A percentile compares a stretch with the other conserved stretches of the same genome.
Conservation (phyloP, 2,329 filamentous ascomycete genomes). For the Clonostachys chloroleuca region DNA sequence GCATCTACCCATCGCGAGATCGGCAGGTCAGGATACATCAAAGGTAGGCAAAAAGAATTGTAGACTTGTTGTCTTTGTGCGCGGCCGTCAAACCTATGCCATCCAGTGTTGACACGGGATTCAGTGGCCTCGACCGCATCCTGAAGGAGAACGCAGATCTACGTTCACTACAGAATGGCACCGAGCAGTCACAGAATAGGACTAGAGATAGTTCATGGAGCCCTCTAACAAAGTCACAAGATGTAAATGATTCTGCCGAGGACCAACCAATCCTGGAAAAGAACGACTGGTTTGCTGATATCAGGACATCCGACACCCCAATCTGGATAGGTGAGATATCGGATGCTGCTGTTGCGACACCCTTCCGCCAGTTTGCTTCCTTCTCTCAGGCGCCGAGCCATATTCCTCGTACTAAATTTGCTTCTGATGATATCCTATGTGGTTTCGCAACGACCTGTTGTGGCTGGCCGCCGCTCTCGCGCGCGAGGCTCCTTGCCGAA, state of each 20-base stretch:
- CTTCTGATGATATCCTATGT: constrained; percentile 17
- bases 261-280: too few species aligned
- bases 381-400: constrained; percentile 16
- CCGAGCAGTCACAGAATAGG: not conserved
- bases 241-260: too few species aligned
- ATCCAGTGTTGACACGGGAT: not conserved
- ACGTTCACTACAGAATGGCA: not conserved
- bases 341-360: constrained; percentile 27
- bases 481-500: constrained; percentile 13
- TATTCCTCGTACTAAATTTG: constrained; percentile 25
- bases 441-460: too few species aligned
- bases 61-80: too few species aligned
- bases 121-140: constrained; percentile 25
- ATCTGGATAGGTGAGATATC: constrained; percentile 28
- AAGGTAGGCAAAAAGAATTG: not conserved
- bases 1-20: constrained; percentile 23
- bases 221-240: too few species aligned
- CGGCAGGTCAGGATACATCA: constrained; percentile 19
- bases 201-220: too few species aligned
- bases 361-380: constrained; percentile 18
- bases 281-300: constrained; percentile 21
- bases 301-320: constrained; percentile 22
- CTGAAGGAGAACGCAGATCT: constrained; percentile 17
- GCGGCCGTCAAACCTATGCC: constrained; percentile 6
- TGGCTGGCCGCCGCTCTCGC: too few species aligned